Conservation (phyloP, 148 eudicot genomes). For the Diospyros lotus region DNA sequence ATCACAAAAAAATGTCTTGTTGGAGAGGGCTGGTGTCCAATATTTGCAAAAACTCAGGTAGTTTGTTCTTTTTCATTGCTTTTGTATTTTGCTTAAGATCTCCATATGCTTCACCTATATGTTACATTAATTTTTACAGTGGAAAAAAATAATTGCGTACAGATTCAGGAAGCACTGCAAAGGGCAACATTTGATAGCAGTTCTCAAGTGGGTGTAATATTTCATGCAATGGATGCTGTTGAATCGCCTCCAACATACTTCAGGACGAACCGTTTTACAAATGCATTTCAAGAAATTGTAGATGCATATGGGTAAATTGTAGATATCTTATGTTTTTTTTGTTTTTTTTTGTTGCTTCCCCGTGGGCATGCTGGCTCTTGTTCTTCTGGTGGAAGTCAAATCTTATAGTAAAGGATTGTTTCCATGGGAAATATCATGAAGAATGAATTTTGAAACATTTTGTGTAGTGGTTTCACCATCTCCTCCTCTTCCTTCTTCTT, state of each 20-base stretch:
- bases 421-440: no score
- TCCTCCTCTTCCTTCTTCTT: no score
- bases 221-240: slow-evolving; percentile 79
- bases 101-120: slow-evolving; percentile 1
- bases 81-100: not conserved
- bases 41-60: slow-evolving; percentile 87
- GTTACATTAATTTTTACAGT: slow-evolving; percentile 1
- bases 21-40: slow-evolving; percentile 99
- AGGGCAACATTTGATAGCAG: slow-evolving; percentile 94
- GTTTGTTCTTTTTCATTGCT: not conserved
- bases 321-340: not conserved
- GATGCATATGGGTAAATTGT: slow-evolving; percentile 95
- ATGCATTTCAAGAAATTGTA: slow-evolving; percentile 95
- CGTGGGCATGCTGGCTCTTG: not conserved
- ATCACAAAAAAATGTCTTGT: slow-evolving; percentile 99
- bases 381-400: no score
- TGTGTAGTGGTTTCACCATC: no score
- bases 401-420: no score
- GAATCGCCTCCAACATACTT: slow-evolving; percentile 98
- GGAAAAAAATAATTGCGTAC: slow-evolving; percentile 10
- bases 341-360: not conserved
- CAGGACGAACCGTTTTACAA: slow-evolving; percentile 81
- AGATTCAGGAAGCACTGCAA: slow-evolving; percentile 94
- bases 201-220: slow-evolving; percentile 95
- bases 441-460: no score